Base-by-base conservation (phyloP, 2,329 filamentous ascomycete species). In the Magnaporthiopsis incrustans region DNA sequence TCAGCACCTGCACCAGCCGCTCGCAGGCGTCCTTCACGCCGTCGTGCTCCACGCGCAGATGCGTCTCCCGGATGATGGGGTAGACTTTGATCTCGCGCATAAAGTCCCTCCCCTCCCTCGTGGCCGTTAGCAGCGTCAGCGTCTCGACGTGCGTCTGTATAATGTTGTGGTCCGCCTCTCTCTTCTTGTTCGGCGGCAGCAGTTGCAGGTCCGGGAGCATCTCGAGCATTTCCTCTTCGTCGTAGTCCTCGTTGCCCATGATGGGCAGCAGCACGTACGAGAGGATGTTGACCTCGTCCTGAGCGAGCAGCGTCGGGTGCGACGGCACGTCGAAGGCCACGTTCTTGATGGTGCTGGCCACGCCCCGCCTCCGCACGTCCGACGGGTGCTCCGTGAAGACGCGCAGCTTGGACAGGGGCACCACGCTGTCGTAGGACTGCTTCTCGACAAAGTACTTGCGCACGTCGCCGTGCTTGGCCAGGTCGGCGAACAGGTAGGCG, bases 301-400 rank as follows among this genome's bases (percentile, higher is more conserved):
- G 86, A 0, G 84, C 82, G 59, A 97, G 77, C 63, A 97, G 87
- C 2, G 82, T 78, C 0, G 85, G 79, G 71, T 98, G 94, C 0
- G 89, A 84, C 3, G 85, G 77, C 7, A 94, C 77, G 70, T 96
- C 90, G 73, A 99, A 98, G 8, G 91, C 87, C 35, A 91, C 86
- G 73, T 99, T 99, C 76, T 98, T 98, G 74, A 99, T 92, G 12
- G 92, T 95, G 66, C 89, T 92, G 10, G 94, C 94, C n/a, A 97
- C 93, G n/a, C 95, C 95, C 71, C 92, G 91, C 64, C 95, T 84
- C 65, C 95, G 86, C 63, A 97, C 87, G 33, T 89, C 84, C 6
- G 62, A 63, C 2, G 91, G 96, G 77, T 97, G 92, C 75, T 96
- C 92, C 1, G 95, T 98, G 75, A 98, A 98, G 65, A 98, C 94